Evolutionary conservation across 176 grass and related monocot species (phyloP), one percentile per base, ranked within the genome.

Genomic region (Oryza brachyantha): DNA sequence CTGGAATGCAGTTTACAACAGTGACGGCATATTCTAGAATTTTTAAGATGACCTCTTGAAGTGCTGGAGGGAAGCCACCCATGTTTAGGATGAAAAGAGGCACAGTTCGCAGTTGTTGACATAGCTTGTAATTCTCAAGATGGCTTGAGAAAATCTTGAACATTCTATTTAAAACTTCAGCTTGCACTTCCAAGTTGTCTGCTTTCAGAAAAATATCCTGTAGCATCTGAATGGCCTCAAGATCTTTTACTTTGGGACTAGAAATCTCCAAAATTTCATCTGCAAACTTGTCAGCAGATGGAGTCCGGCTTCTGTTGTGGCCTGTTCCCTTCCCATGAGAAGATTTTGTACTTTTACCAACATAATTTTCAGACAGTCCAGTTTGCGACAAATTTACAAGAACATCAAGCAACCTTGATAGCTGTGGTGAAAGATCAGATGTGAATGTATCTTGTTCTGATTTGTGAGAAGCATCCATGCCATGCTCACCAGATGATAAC

Each of bases 161-260:
- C 92, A 99, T 93, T 93, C 96, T 92, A 83, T 99, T 96, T 39
- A 99, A 86, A 81, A 99, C 96, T 88, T 99, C 96, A 35, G 90
- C 93, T 83, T 99, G 92, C 41, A 96, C 91, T 87, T 99, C 92
- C 48, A 92, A 81, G 83, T 99, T 99, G 64, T 99, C 92, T 50
- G 96, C 96, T 77, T 99, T 99, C 14, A 99, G 88, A 90, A 99
- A 99, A 80, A 99, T 96, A 85, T 99, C 96, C 64, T 99, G 96
- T 60, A 99, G 88, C 96, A 91, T 96, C 85, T 99, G 96, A 68
- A 99, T 96, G 19, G 96, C 96, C 76, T 99, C 96, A 55, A 99
- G 90, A 96, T 99, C 96, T 83, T 96, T 99, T 66, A 99, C 92
- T 83, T 99, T 99, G 22, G 88, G 78, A 74, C 93, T 96, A 50